Evolutionary conservation across 257 asterid species (phyloP).

Genomic region (Sherardia arvensis): DNA sequence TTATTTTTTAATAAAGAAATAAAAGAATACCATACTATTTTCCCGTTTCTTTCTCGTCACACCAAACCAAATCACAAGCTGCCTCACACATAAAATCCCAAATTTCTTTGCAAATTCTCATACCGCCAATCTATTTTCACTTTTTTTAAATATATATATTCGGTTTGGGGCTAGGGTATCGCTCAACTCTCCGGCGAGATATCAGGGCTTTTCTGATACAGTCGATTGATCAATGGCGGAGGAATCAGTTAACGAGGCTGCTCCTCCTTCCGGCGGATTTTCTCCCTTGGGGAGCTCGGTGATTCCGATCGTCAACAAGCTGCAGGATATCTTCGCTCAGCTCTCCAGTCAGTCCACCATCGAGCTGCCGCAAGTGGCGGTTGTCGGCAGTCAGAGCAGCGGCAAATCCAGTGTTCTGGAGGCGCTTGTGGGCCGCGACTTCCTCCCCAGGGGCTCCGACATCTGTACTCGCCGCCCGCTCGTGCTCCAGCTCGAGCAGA

Average conservation of each 20-base stretch:
- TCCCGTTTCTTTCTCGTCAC: not conserved
- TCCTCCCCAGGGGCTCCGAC: conserved; percentile 83
- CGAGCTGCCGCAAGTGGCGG: conserved; percentile 96
- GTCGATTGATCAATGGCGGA: conserved; percentile 43
- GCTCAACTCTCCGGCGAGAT: not conserved
- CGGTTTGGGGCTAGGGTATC: conserved; percentile 14
- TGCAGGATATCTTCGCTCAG: conserved; percentile 86
- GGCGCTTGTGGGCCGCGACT: conserved; percentile 95
- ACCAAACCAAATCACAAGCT: not conserved
- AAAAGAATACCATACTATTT: not conserved
- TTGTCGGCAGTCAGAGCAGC: conserved; percentile 97
- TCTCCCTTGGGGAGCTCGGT: conserved; percentile 63
- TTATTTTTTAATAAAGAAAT: too few relatives aligned
- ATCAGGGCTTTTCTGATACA: not conserved
- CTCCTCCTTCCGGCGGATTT: conserved; percentile 16
- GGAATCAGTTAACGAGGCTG: conserved; percentile 23
- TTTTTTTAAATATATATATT: too few relatives aligned
- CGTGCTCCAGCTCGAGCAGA: conserved; percentile 70
- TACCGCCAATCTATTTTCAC: not conserved
- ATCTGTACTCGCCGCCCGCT: conserved; percentile 95
- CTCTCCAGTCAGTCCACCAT: conserved; percentile 63
- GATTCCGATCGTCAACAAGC: conserved; percentile 73
- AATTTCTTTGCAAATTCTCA: too few relatives aligned
- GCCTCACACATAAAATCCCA: not conserved
- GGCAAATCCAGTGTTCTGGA: conserved; percentile 97